Conservation (phyloP, 345 rosid species). For the Crucihimalaya himalaica region DNA sequence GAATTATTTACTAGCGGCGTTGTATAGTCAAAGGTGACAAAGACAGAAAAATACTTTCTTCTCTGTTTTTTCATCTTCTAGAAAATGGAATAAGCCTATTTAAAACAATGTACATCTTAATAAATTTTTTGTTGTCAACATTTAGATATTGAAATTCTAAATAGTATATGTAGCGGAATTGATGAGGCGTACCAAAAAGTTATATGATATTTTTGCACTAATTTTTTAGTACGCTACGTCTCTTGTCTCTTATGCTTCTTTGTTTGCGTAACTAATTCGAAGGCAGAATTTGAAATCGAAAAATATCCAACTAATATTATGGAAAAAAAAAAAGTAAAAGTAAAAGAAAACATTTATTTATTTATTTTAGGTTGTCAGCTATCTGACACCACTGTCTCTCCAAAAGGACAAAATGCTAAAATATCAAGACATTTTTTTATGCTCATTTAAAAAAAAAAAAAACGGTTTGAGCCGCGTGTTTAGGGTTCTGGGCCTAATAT, state of each 20-base stretch:
- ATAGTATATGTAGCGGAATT: background rate
- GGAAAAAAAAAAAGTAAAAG: background rate
- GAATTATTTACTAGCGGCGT: background rate
- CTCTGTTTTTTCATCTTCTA: background rate
- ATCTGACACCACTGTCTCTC: conserved; percentile 34
- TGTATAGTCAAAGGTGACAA: background rate
- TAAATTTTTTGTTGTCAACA: background rate
- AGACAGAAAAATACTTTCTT: background rate
- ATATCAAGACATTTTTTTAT: conserved; percentile 14
- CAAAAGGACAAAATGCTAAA: conserved; percentile 33
- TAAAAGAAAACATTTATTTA: background rate
- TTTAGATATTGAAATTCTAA: background rate
- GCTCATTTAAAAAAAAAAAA: background rate
- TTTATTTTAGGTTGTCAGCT: conserved; percentile 30
- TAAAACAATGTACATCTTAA: background rate
- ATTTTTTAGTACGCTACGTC: background rate
- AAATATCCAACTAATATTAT: background rate
- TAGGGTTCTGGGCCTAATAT: conserved; percentile 2
- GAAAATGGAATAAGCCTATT: background rate
- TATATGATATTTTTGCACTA: background rate
- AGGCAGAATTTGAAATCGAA: background rate
- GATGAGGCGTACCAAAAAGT: background rate
- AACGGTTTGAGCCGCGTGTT: background rate
- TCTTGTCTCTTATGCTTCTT: conserved; percentile 1
- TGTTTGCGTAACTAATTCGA: background rate